A percentile compares a stretch with the other conserved stretches of the same genome.
Evolutionary conservation across 345 rosid species (phyloP).

Genomic region (Streptanthus diversifolius): DNA sequence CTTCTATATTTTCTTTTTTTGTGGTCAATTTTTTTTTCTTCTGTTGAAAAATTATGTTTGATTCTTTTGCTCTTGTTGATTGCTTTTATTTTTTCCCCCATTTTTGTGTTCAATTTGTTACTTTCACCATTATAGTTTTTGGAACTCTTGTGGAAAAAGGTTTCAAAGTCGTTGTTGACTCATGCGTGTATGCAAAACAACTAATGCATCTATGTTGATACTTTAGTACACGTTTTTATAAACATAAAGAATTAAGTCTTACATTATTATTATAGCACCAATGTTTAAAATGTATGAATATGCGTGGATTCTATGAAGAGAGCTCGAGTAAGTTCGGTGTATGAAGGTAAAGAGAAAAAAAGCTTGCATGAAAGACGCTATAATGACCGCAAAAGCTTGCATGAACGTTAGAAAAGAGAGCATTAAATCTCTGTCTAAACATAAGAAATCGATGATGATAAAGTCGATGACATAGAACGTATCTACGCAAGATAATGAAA

Average conservation of each 20-base stretch:
- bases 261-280: slow-evolving; percentile 1
- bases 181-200: neutral
- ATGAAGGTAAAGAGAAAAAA: neutral
- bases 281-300: neutral
- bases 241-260: neutral
- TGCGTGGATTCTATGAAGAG: slow-evolving; percentile 14
- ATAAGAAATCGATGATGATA: neutral
- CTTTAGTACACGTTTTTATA: neutral
- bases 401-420: neutral
- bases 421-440: neutral
- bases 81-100: neutral
- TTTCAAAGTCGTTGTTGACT: neutral
- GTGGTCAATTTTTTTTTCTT: neutral
- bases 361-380: slow-evolving; percentile 7
- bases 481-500: neutral
- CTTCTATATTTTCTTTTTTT: neutral
- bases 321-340: slow-evolving; percentile 22
- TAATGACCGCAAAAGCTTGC: slow-evolving; percentile 17
- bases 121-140: neutral
- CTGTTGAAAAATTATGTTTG: neutral
- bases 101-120: neutral
- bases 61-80: neutral
- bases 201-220: neutral
- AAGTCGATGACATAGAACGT: neutral
- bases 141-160: neutral